Percentiles rank a stretch among this genome's conserved stretches.
Evolutionary conservation across 768 basidiomycete species (phyloP).

Genomic region (Tylopilus balloui): DNA sequence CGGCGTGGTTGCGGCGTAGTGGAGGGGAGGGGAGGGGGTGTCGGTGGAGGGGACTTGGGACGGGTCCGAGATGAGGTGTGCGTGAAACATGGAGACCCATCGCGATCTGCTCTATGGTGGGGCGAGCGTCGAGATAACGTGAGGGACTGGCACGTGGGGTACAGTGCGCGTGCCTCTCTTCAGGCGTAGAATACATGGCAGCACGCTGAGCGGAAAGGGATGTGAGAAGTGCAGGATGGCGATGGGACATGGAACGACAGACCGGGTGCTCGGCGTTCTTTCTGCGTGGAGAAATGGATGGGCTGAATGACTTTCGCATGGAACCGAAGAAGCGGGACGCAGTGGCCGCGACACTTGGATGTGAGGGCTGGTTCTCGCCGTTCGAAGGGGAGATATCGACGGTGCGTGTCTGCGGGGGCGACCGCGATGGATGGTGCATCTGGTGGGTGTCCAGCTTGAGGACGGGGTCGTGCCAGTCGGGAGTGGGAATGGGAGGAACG

Average conservation of each 20-base stretch:
- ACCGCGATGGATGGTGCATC: conserved; percentile 17
- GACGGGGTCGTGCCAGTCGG: not conserved
- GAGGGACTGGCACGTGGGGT: conserved; percentile 35
- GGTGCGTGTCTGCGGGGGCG: conserved; percentile 11
- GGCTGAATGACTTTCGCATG: conserved; percentile 28
- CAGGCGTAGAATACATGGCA: conserved; percentile 42
- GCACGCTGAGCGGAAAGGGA: conserved; percentile 19
- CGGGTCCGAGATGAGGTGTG: conserved; percentile 63
- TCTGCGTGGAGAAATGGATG: conserved; percentile 18
- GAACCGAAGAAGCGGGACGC: conserved; percentile 31
- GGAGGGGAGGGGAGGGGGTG: conserved; percentile 17
- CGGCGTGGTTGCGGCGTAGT: conserved; percentile 17
- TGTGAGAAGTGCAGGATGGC: conserved; percentile 5
- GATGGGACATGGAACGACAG: conserved; percentile 5
- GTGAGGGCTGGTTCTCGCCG: not conserved
- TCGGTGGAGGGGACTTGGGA: conserved; percentile 17
- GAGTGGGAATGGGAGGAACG: not conserved
- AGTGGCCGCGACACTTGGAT: conserved; percentile 14
- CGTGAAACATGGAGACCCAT: conserved; percentile 78
- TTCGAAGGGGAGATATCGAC: conserved; percentile 1
- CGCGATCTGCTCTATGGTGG: conserved; percentile 71
- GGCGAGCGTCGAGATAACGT: conserved; percentile 44
- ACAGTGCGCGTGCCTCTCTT: conserved; percentile 32
- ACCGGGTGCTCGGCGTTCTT: conserved; percentile 18
- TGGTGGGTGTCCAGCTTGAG: conserved; percentile 3